Evolutionary conservation across 2,329 filamentous ascomycete genomes (phyloP), one percentile per base, ranked within the genome.

Genomic region (Dryadomyces quercivorus): DNA sequence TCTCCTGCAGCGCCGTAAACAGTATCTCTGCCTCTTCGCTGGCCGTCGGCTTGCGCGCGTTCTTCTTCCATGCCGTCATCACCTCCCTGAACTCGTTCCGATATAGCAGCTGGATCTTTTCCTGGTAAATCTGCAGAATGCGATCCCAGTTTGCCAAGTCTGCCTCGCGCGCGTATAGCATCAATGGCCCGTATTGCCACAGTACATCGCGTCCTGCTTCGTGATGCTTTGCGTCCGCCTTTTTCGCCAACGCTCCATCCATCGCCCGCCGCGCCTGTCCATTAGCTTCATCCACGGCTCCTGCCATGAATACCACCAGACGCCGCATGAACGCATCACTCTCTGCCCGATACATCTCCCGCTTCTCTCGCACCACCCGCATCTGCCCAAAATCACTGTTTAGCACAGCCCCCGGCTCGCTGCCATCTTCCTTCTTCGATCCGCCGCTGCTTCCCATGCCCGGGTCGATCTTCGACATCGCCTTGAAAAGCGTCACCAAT

Each of bases 311-410:
- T 52, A 88, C 84, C 59, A 86, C 83, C 15, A 96, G 74, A 49
- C 91, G 81, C 58, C 84, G 81, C 63, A 95, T 78, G 65, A 97
- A 96, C 53, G 80, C 71, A 21, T 77, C 72, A 60, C 85, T 89
- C 65, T 95, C 88, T 15, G 82, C 76, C 55, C 84, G 75, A 64
- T 96, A 98, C 65, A 88, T 85, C 59, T 94, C 86, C 67, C 90
- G 93, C 77, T 95, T 96, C 68, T 97, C 90, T 61, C 90, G 88
- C 26, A 98, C 81, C 44, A 95, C 91, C 54, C 88, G 84, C 92
- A 98, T 97, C 61, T 88, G 85, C 38, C 88, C 88, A 58, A 85
- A 89, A 63, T 89, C 86, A 52, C 79, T 84, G 61, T 86, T 83
- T 13, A 86, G 80, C 5, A 75, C 75, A 13, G 70, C 65, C 53